Evolutionary conservation across 139 green algal genomes (phyloP).

Genomic region (Coelastrella sp.): DNA sequence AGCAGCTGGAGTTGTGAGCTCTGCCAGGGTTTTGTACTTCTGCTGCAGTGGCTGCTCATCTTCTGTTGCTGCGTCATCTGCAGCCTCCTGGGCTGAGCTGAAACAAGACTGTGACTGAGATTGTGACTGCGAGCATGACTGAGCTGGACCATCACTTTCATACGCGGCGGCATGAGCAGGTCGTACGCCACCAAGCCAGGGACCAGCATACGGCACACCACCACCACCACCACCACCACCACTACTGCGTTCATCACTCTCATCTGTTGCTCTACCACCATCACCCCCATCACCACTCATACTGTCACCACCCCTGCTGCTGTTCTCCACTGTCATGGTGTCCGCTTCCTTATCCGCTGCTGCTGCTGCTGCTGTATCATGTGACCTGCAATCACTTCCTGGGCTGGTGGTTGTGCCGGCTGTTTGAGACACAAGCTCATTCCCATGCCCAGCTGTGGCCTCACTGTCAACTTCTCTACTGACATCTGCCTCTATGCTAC

Average conservation of each 20-base stretch:
- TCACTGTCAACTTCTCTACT: constrained; percentile 43
- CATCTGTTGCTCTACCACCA: not conserved
- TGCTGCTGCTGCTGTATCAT: constrained; percentile 3
- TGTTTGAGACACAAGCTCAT: constrained; percentile 91
- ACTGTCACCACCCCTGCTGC: not conserved
- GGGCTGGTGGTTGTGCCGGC: constrained; percentile 97
- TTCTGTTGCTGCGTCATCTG: not conserved
- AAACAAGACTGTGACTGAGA: not conserved
- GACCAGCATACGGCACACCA: not conserved
- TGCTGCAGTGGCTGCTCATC: not conserved
- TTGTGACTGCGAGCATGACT: not conserved
- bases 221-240: not conserved
- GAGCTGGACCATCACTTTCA: not conserved
- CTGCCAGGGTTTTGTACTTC: not conserved
- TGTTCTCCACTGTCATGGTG: not conserved
- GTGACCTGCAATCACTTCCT: constrained; percentile 49
- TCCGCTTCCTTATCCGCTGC: not conserved
- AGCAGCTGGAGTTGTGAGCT: not conserved
- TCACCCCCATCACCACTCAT: not conserved
- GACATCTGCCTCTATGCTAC: not conserved
- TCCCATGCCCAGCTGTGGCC: constrained; percentile 84
- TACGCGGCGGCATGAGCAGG: not conserved
- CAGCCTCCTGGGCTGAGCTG: not conserved
- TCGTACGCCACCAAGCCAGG: not conserved
- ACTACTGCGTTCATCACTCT: not conserved